Base-by-base conservation (phyloP, 1,284 basidiomycete species). In the Marasmius sp. region DNA sequence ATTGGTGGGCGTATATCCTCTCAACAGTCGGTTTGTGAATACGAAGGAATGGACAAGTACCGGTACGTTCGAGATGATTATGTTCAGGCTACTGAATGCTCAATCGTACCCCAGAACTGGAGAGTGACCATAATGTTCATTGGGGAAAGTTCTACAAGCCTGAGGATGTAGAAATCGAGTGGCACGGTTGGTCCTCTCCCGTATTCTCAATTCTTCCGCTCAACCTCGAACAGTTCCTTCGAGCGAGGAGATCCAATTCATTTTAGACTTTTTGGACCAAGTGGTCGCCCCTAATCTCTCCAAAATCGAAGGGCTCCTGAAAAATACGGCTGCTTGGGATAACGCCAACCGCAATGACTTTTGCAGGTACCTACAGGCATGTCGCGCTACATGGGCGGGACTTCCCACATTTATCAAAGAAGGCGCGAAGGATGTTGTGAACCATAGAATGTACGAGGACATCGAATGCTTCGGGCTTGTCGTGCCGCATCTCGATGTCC, bases 261-360 rank as follows among this genome's bases (percentile, higher is more conserved):
- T 90, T 2, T 74, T 98, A 49, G 88, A 94, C 61, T 81, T 97
- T 18, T 75, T 97, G 20, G 87, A 93, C 59, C 78, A 83, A 50
- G 81, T 96, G 14, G 85, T 86, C 33, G 74, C 79, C 6, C 93
- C 93, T 1, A 79, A 86, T 0, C 72, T 97, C 33, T 80, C 86
- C 61, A 85, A 83, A 59, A 79, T 98, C 1, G 91, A 95, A 56
- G 67, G 68, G 6, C 79, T 97, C 14, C 75, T 93, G 9, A 76
- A 79, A 11, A 81, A 77, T 6, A 82, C 84, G 11, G 75, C 77
- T 16, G 81, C 71, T 38, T 92, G 92, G 86, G 86, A 93, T 69
- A 87, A 81, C 61, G 80, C 86, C 18, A 88, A 89, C 77, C 87
- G 92, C 37, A 98, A 97, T 73, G 95, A 98, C 74, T 97, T 98